phyloP scores from a whole-genome alignment of 495 filamentous ascomycete species.

The Lasiosphaeria hispida region DNA sequence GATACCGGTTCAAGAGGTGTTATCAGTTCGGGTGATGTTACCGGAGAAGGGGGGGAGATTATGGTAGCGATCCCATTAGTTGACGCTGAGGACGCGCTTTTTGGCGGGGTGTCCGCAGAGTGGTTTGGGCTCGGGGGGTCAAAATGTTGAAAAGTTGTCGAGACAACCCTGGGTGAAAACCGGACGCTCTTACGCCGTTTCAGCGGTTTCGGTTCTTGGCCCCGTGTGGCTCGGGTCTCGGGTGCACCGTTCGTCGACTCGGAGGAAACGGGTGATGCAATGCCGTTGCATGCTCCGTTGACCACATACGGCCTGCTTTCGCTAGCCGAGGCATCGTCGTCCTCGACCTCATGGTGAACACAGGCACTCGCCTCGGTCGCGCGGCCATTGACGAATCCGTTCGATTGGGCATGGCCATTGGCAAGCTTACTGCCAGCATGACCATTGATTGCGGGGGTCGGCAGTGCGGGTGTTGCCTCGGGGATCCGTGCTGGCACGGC shows the following conservation, averaged over 20 bases:
- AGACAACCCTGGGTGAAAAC: constrained; percentile 61
- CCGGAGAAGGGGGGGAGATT: not conserved
- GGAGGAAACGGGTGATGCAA: constrained; percentile 6
- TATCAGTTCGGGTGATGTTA: not conserved
- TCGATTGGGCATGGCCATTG: not conserved
- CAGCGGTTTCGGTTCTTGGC: constrained; percentile 6
- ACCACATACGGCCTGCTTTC: constrained; percentile 2
- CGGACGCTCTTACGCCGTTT: constrained; percentile 59
- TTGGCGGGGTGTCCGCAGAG: constrained; percentile 2
- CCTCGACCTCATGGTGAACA: not conserved
- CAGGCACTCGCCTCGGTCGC: constrained; percentile 25
- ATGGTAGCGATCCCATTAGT: not conserved
- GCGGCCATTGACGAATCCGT: constrained; percentile 2
- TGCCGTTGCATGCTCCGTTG: not conserved
- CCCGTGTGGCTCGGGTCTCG: not conserved
- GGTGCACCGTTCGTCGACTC: constrained; percentile 6
- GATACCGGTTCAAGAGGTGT: not conserved
- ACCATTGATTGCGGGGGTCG: not conserved
- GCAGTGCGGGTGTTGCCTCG: not conserved
- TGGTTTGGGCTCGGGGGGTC: constrained; percentile 44
- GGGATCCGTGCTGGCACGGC: not conserved
- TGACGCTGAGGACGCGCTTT: not conserved
- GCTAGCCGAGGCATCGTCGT: not conserved
- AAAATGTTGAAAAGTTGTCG: constrained; percentile 50
- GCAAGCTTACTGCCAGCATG: not conserved